phyloP scores from a whole-genome alignment of 257 asterid genomes.

The Scutellaria minor region DNA sequence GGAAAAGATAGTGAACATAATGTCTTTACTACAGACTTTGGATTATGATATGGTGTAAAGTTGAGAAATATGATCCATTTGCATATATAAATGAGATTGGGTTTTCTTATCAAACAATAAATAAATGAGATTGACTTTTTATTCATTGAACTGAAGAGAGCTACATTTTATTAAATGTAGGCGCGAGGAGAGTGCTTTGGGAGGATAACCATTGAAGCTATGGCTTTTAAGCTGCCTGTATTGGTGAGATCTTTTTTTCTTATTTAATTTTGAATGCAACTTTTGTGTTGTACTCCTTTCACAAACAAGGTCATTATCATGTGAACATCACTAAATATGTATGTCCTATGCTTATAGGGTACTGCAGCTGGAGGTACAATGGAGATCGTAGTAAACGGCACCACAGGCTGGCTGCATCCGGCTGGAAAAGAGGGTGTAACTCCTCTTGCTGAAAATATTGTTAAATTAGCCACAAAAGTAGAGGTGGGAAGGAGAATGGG shows the following conservation, averaged over 20 bases:
- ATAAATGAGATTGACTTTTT: constrained; percentile 15
- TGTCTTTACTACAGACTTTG: constrained; percentile 9
- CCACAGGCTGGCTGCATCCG: constrained; percentile 89
- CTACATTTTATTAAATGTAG: constrained; percentile 44
- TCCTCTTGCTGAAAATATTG: constrained; percentile 75
- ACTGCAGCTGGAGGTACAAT: constrained; percentile 98
- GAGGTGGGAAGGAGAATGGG: constrained; percentile 80
- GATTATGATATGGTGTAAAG: background rate
- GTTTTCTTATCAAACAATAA: too few species aligned
- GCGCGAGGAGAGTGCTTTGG: constrained; percentile 99
- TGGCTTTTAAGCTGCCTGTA: constrained; percentile 98
- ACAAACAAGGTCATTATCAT: background rate
- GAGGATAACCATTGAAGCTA: constrained; percentile 97
- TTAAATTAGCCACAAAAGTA: constrained; percentile 61
- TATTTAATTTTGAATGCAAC: constrained; percentile 7
- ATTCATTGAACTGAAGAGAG: constrained; percentile 21
- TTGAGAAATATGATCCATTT: constrained; percentile 23
- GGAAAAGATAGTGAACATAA: background rate
- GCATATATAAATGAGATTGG: background rate
- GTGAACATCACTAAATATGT: constrained; percentile 22
- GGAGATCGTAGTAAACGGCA: constrained; percentile 83
- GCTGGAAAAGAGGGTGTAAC: constrained; percentile 89
- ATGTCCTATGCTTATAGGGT: constrained; percentile 56
- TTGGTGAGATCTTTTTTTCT: constrained; percentile 58
- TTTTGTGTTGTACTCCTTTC: background rate